These are phyloP conservation scores for Castanea mollissima DNA, from an alignment of 306 rosid species.

Conservation along the genomic window DNA sequence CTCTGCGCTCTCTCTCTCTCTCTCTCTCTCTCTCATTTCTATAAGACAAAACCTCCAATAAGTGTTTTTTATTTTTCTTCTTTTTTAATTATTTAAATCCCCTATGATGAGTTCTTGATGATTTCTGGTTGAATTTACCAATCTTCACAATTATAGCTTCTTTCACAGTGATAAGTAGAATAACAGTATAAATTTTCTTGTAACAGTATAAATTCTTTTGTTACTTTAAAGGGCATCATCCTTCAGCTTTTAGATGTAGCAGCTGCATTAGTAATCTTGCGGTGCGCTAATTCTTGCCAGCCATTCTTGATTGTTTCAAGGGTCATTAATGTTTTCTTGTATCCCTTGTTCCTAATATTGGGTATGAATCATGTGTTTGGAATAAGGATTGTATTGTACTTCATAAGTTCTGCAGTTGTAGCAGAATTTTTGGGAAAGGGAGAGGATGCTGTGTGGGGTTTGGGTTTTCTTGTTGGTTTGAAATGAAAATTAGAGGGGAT, in stretches of 20 bases:
- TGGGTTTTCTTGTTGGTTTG: neutral
- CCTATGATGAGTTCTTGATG: neutral
- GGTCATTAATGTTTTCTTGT: neutral
- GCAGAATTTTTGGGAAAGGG: neutral
- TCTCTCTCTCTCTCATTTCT: conserved; percentile 7
- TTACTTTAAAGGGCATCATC: neutral
- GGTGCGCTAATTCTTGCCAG: neutral
- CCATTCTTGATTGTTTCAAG: neutral
- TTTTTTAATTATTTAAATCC: neutral
- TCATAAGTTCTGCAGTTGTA: neutral
- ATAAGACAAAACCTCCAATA: neutral
- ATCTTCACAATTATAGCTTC: neutral
- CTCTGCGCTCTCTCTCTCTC: conserved; percentile 8
- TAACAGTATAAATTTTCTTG: neutral
- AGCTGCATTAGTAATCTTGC: neutral
- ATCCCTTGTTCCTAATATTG: neutral
- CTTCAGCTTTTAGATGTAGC: neutral
- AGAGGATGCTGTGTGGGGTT: neutral
- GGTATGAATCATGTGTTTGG: neutral
- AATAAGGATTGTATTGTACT: neutral
- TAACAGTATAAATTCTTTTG: neutral
- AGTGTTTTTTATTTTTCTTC: neutral
- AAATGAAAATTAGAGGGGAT: neutral
- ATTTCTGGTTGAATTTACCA: neutral
- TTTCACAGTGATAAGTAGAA: neutral